These are phyloP conservation scores for Pseudonitzschia delicatissima DNA, from an alignment of 108 stramenopile genomes.

Conservation along the genomic window DNA sequence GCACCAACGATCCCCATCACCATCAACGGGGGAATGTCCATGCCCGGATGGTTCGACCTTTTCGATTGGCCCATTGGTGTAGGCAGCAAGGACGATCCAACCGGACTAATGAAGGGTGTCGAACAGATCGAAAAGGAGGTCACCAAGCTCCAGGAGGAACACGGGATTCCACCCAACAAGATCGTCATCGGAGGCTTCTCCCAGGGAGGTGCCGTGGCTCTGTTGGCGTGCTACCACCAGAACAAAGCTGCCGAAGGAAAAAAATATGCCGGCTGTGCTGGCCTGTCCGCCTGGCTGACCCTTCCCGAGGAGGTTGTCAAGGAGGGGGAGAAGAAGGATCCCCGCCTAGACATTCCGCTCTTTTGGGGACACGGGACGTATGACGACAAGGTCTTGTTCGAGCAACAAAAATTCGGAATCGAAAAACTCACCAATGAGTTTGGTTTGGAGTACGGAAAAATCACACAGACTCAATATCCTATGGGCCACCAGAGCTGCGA, in stretches of 20 bases:
- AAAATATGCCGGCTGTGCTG: constrained; percentile 71
- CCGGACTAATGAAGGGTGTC: constrained; percentile 45
- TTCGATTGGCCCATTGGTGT: constrained; percentile 86
- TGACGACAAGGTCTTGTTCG: constrained; percentile 85
- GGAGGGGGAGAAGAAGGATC: constrained; percentile 42
- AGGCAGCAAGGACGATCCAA: constrained; percentile 56
- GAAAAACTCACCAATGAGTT: constrained; percentile 47
- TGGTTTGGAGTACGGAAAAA: constrained; percentile 30
- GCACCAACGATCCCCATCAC: constrained; percentile 75
- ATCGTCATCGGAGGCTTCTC: constrained; percentile 85
- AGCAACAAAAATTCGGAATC: constrained; percentile 74
- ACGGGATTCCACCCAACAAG: constrained; percentile 54
- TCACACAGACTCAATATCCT: constrained; percentile 1
- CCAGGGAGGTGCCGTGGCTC: constrained; percentile 80
- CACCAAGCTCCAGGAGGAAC: constrained; percentile 30
- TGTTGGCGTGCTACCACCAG: constrained; percentile 63
- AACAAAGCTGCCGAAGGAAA: neutral
- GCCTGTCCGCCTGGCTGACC: constrained; percentile 74
- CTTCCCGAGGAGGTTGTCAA: constrained; percentile 67
- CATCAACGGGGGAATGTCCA: constrained; percentile 79
- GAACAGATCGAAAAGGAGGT: constrained; percentile 47
- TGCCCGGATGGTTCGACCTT: constrained; percentile 90
- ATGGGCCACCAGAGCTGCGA: constrained; percentile 77
- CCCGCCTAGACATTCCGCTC: constrained; percentile 51
- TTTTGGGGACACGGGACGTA: constrained; percentile 82